phyloP scores from a whole-genome alignment of 148 eudicot genomes.

The Camellia lanceoleosa region DNA sequence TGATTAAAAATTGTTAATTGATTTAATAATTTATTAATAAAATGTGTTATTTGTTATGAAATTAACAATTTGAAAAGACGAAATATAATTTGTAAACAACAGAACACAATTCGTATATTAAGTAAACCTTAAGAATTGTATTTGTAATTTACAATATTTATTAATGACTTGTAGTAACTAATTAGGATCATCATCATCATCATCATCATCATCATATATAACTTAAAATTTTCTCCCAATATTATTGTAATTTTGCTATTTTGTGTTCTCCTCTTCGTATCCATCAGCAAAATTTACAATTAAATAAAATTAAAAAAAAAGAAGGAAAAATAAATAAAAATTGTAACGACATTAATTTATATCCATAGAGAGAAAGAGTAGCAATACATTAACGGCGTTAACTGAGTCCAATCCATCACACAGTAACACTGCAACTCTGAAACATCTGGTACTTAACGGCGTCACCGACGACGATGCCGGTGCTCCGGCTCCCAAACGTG shows the following conservation, averaged over 20 bases:
- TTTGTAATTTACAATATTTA: no score
- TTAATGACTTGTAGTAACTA: no score
- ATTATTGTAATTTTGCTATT: slow-evolving; percentile 21
- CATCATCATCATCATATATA: no score
- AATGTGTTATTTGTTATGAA: no score
- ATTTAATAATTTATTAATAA: no score
- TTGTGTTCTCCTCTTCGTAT: not conserved
- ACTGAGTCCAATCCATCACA: slow-evolving; percentile 22
- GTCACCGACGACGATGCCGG: slow-evolving; percentile 36
- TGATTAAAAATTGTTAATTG: no score
- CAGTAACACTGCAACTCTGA: slow-evolving; percentile 57
- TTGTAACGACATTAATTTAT: not conserved
- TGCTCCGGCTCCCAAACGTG: slow-evolving; percentile 38
- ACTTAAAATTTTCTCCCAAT: not conserved
- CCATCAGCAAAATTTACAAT: slow-evolving; percentile 20
- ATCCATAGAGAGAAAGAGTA: not conserved
- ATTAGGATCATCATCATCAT: no score
- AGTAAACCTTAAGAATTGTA: no score
- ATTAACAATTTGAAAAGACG: no score
- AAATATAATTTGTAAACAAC: no score
- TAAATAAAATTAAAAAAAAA: not conserved
- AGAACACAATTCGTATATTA: no score
- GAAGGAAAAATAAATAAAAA: not conserved
- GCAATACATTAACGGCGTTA: slow-evolving; percentile 7
- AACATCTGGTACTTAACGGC: slow-evolving; percentile 63